phyloP scores from a whole-genome alignment of 352 stramenopile species.

The Pythium phragmiticola region DNA sequence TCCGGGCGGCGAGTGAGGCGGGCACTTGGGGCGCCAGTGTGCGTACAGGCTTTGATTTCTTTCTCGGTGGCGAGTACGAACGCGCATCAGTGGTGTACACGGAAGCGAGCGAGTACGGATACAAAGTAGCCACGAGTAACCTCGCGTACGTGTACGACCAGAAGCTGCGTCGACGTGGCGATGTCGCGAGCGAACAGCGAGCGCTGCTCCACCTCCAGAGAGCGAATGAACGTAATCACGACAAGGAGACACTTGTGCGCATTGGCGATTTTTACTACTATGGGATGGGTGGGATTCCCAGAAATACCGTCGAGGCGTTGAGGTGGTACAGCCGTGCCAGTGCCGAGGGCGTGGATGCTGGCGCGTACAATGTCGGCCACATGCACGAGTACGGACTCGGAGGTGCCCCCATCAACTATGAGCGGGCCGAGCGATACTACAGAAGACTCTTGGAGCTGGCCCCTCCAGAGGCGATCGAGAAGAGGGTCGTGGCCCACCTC shows the following conservation, averaged over 20 bases:
- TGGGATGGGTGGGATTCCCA: slow-evolving; percentile 41
- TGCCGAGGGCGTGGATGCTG: slow-evolving; percentile 47
- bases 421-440: slow-evolving; percentile 67
- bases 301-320: slow-evolving; percentile 38
- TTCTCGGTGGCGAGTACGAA: slow-evolving; percentile 38
- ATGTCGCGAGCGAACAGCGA: slow-evolving; percentile 29
- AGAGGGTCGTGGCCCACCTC: slow-evolving; percentile 17
- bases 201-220: slow-evolving; percentile 43
- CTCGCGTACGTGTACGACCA: slow-evolving; percentile 77
- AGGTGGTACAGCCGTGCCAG: slow-evolving; percentile 74
- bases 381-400: slow-evolving; percentile 72
- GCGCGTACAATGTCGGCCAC: slow-evolving; percentile 72
- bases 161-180: slow-evolving; percentile 30
- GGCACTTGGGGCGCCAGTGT: slow-evolving; percentile 61
- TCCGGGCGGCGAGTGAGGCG: slow-evolving; percentile 57
- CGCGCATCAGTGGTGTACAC: slow-evolving; percentile 58
- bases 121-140: slow-evolving; percentile 65
- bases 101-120: slow-evolving; percentile 61
- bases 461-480: slow-evolving; percentile 16
- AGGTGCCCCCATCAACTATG: slow-evolving; percentile 43
- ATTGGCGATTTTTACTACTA: slow-evolving; percentile 83
- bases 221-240: slow-evolving; percentile 37
- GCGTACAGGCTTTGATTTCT: slow-evolving; percentile 66
- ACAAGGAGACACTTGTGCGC: slow-evolving; percentile 62
- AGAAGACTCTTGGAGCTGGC: slow-evolving; percentile 50